Base-by-base conservation (phyloP, 2,329 filamentous ascomycete species). In the Cladorrhinum sp. region DNA sequence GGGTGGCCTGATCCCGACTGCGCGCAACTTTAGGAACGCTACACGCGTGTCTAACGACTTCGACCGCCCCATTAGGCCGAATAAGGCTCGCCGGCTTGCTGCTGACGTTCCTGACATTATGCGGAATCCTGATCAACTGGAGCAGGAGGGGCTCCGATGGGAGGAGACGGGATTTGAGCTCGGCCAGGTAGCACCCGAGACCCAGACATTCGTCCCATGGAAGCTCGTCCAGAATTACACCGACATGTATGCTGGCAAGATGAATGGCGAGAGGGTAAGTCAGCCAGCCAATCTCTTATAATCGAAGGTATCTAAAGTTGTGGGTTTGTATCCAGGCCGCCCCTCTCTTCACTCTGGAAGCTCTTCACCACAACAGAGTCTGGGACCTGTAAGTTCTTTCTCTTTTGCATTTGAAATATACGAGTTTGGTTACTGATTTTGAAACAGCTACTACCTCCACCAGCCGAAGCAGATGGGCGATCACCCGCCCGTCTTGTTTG, bases 381-480 rank as follows among this genome's bases (percentile, higher is more conserved):
- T 96, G 92, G 92, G 86, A 94, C 64, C 76, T 96, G 68, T 95
- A 79, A 80, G 87, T 80, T 3, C 20, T 36, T 12, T 58, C 49
- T 14, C 18, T 3, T 33, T 46, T 57, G 59, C n/a, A n/a, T n/a
- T 23, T 55, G 14, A 23, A 36, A 7, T 7, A 16, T 33, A 9
- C 12, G 14, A 14, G 18, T 18, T 20, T 64, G 69, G 51, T 68
- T 57, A n/a, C 9, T 3, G 16, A 28, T 9, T 12, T 20, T 1
- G 55, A 6, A 55, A 6, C 28, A 69, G 67, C 58, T 92, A 88
- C 73, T 92, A 90, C 71, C 70, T 92, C 36, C 80, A 86, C 70
- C 77, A 83, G 53, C 82, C 84, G 0, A 65, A 70, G 16, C 72
- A 76, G 2, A 66, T 76, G 7, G 74, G 77, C 28, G 21, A 24